Evolutionary conservation across 1,139 yeast genomes (phyloP).

Genomic region (Nadsonia starkeyi-henricii): DNA sequence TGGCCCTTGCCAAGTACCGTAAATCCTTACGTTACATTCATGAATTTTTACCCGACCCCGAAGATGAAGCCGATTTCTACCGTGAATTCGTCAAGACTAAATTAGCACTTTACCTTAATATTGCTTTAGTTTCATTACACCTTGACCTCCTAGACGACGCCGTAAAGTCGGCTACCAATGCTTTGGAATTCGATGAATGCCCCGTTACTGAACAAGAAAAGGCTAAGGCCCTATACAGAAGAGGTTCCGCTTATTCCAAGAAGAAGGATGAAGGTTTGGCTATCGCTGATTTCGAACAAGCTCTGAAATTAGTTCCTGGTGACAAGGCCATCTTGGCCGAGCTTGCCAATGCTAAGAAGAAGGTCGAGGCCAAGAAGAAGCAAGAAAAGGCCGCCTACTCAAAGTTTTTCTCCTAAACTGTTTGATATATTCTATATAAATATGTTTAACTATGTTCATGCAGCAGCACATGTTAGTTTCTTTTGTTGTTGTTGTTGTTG

Average conservation of each 20-base stretch:
- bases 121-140: conserved; percentile 63
- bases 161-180: conserved; percentile 48
- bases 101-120: conserved; percentile 52
- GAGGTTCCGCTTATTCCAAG: conserved; percentile 54
- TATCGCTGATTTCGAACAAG: conserved; percentile 46
- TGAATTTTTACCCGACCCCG: conserved; percentile 53
- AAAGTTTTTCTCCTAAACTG: conserved; percentile 2
- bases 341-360: not conserved
- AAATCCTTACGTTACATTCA: conserved; percentile 58
- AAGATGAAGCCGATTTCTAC: conserved; percentile 26
- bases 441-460: too few species aligned
- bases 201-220: conserved; percentile 49
- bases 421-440: too few species aligned
- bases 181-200: conserved; percentile 38
- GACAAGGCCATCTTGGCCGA: conserved; percentile 49
- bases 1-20: conserved; percentile 51
- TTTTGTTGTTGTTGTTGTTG: too few species aligned
- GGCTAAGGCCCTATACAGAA: conserved; percentile 77
- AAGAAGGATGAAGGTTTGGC: conserved; percentile 61
- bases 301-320: conserved; percentile 48
- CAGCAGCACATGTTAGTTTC: too few species aligned
- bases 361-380: conserved; percentile 1
- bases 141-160: conserved; percentile 42
- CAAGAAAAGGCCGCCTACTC: conserved; percentile 4
- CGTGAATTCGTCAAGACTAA: conserved; percentile 29